phyloP scores from a whole-genome alignment of 371 early-diverging fungal genomes.

The Dichotomocladium elegans region DNA sequence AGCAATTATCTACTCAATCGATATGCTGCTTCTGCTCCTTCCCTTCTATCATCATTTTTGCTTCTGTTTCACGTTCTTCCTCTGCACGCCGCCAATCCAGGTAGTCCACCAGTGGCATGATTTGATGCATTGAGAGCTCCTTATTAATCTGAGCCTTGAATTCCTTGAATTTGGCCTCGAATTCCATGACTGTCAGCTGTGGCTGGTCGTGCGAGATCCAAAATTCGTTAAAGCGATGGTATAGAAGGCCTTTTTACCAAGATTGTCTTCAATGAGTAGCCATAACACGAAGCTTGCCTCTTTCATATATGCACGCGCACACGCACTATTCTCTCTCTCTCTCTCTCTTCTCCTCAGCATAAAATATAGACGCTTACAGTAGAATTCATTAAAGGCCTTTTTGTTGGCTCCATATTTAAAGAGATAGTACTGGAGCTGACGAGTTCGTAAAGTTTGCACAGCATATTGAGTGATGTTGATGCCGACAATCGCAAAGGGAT shows the following conservation, averaged over 20 bases:
- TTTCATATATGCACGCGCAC: no score
- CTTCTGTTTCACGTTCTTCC: not conserved
- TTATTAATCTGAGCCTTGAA: slow-evolving; percentile 49
- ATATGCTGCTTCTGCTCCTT: no score
- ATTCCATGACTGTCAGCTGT: slow-evolving; percentile 71
- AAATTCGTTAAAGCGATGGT: slow-evolving; percentile 60
- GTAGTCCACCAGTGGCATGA: slow-evolving; percentile 12
- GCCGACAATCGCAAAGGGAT: slow-evolving; percentile 80
- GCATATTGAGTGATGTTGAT: slow-evolving; percentile 76
- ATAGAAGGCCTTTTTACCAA: slow-evolving; percentile 53
- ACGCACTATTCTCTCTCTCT: no score
- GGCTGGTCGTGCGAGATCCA: slow-evolving; percentile 60
- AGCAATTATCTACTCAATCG: no score
- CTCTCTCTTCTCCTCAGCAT: not conserved
- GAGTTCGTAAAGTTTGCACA: slow-evolving; percentile 58
- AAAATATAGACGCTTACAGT: slow-evolving; percentile 50
- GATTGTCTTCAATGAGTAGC: not conserved
- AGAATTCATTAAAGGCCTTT: slow-evolving; percentile 63
- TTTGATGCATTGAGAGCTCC: slow-evolving; percentile 29
- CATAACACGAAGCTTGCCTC: no score
- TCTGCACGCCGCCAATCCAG: not conserved
- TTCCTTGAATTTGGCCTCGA: slow-evolving; percentile 59
- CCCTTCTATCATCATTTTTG: no score
- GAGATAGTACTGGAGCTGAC: slow-evolving; percentile 64
- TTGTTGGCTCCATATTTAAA: slow-evolving; percentile 54